Evolutionary conservation across 305 asterid species (phyloP), one percentile per base, ranked within the genome.

Genomic region (Fraxinus platypoda): DNA sequence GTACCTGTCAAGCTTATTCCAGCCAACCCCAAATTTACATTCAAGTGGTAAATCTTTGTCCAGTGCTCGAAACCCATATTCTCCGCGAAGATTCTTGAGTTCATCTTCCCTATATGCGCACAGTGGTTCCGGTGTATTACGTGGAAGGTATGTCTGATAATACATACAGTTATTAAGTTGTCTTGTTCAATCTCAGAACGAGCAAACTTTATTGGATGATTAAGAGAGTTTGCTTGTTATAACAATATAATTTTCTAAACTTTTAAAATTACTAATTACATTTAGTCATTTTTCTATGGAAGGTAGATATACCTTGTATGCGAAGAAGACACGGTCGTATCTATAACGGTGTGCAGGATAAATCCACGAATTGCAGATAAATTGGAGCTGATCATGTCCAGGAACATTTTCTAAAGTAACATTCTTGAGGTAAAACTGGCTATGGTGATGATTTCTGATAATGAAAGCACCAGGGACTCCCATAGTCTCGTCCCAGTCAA

Each of bases 281-380:
- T n/a, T 59, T 30, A 68, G 21, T 43, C 38, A 23, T 33, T 35
- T 25, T 19, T 34, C 4, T 30, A 30, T 52, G 37, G 75, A 43
- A 41, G 54, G 57, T 64, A 23, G 70, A 59, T 64, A 6, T 83
- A 93, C 97, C 97, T 87, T 78, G 88, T 92, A 88, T 4, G 88
- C 62, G 77, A 95, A 94, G 91, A 91, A 94, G n/a, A 96, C 82
- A 4, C 98, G 98, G 37, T 91, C 88, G 5, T 88, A 82, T 37
- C 87, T 88, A 87, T 92, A 94, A 2, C 88, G 92, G 21, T 83
- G 88, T 0, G 85, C 81, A 9, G 99, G 98, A 83, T 93, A 96
- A 73, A 96, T 94, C 99, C 98, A 96, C 1, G 98, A 96, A 80
- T 94, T 90, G 88, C 99, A 96, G 81, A 86, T 83, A 31, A 94